phyloP scores from a whole-genome alignment of 2,329 filamentous ascomycete species.

The Chrysoporthe austroafricana region DNA sequence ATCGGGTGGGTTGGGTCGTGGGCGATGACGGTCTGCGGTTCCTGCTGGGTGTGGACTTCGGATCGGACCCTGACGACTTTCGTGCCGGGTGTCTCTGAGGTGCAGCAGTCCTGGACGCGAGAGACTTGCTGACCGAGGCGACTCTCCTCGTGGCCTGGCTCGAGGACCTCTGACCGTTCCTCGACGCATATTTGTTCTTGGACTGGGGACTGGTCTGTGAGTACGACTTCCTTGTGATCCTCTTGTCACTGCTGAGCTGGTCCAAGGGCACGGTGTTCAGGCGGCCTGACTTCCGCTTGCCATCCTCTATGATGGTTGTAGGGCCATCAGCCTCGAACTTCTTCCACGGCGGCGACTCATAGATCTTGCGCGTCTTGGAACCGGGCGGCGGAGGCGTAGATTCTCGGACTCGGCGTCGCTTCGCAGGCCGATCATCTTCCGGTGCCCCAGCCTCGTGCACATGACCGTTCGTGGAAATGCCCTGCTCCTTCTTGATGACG shows the following conservation, averaged over 20 bases:
- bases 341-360: slow-evolving; percentile 91
- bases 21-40: slow-evolving; percentile 35
- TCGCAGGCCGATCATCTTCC: slow-evolving; percentile 57
- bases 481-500: slow-evolving; percentile 32
- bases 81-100: slow-evolving; percentile 17
- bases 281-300: slow-evolving; percentile 68
- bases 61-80: slow-evolving; percentile 29
- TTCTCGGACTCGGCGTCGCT: slow-evolving; percentile 66
- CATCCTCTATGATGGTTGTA: slow-evolving; percentile 79
- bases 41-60: slow-evolving; percentile 30
- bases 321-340: slow-evolving; percentile 82
- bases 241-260: slow-evolving; percentile 54
- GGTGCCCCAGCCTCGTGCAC: slow-evolving; percentile 32
- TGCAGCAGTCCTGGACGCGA: slow-evolving; percentile 20
- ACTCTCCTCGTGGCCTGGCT: slow-evolving; percentile 36
- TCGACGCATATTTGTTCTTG: slow-evolving; percentile 33
- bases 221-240: slow-evolving; percentile 54
- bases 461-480: slow-evolving; percentile 26
- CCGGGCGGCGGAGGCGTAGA: slow-evolving; percentile 44
- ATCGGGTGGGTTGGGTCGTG: slow-evolving; percentile 40
- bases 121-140: slow-evolving; percentile 37
- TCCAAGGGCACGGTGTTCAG: slow-evolving; percentile 62
- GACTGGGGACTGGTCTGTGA: slow-evolving; percentile 39
- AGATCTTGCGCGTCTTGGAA: slow-evolving; percentile 49
- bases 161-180: slow-evolving; percentile 35